These are phyloP conservation scores for Globisporangium uncinulatum DNA, from an alignment of 352 stramenopile species.

Conservation along the genomic window DNA sequence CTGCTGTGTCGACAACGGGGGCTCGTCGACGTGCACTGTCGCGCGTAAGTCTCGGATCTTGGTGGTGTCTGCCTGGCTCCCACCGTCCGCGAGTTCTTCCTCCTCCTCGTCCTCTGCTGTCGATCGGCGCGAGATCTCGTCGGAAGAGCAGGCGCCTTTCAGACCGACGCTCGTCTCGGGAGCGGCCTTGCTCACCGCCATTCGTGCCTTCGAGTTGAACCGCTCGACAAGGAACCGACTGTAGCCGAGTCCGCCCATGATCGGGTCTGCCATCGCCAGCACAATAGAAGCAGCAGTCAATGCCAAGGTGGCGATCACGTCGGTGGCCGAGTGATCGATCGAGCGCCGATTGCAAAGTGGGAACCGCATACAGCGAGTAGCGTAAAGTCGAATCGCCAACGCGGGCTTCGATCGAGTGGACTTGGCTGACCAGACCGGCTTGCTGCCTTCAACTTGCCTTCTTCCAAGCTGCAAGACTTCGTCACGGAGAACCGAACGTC, in stretches of 20 bases:
- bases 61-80: background rate
- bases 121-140: conserved; percentile 11
- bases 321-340: background rate
- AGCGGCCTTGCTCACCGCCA: background rate
- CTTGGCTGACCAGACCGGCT: background rate
- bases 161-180: background rate
- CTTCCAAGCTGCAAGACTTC: background rate
- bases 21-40: background rate
- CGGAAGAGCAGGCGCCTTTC: conserved; percentile 1
- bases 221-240: conserved; percentile 13
- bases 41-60: background rate
- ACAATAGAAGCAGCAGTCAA: background rate
- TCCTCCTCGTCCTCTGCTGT: conserved; percentile 9
- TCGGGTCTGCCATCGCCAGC: conserved; percentile 2
- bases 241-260: conserved; percentile 10
- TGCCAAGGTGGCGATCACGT: background rate
- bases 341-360: conserved; percentile 11
- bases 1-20: background rate
- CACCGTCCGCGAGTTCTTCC: too few species aligned
- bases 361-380: background rate
- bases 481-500: conserved; percentile 12
- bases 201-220: background rate
- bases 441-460: background rate
- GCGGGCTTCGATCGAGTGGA: background rate
- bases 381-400: background rate